Evolutionary conservation across 164 flowering plant genomes (phyloP).

Genomic region (Tetracentron sinense): DNA sequence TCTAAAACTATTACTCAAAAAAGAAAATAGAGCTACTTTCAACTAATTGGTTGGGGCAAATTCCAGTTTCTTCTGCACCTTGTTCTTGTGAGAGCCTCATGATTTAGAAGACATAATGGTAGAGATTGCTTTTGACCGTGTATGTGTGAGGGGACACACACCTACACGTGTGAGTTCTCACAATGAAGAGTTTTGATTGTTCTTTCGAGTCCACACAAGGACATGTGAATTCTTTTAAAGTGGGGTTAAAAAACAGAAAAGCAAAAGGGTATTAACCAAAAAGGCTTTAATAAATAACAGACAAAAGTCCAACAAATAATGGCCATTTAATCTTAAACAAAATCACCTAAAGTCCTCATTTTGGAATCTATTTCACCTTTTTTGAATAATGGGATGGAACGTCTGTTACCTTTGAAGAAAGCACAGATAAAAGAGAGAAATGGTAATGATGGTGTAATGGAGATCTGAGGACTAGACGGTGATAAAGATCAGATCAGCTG

Average conservation of each 20-base stretch:
- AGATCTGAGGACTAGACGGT: constrained; percentile 12
- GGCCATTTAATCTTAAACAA: neutral
- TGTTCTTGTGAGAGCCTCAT: too few species aligned
- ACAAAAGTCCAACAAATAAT: neutral
- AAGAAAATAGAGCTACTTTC: too few species aligned
- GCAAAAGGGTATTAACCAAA: too few species aligned
- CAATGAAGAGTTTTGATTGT: neutral
- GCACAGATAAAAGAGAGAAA: constrained; percentile 14
- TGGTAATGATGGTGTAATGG: constrained; percentile 21
- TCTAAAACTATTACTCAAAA: too few species aligned
- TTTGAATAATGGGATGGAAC: constrained; percentile 12
- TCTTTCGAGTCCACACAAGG: neutral
- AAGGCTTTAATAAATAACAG: neutral
- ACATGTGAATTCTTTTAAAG: neutral
- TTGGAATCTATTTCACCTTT: constrained; percentile 8
- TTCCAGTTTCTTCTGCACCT: too few species aligned
- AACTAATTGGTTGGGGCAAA: too few species aligned
- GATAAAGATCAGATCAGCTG: too few species aligned
- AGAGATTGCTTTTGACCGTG: neutral
- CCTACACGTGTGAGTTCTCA: neutral
- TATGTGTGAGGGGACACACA: neutral
- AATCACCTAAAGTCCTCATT: neutral
- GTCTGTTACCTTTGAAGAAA: constrained; percentile 27
- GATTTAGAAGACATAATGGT: too few species aligned
- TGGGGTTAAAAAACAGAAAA: neutral